Evolutionary conservation across 306 rosid genomes (phyloP), one percentile per base, ranked within the genome.

Genomic region (Benincasa hispida): DNA sequence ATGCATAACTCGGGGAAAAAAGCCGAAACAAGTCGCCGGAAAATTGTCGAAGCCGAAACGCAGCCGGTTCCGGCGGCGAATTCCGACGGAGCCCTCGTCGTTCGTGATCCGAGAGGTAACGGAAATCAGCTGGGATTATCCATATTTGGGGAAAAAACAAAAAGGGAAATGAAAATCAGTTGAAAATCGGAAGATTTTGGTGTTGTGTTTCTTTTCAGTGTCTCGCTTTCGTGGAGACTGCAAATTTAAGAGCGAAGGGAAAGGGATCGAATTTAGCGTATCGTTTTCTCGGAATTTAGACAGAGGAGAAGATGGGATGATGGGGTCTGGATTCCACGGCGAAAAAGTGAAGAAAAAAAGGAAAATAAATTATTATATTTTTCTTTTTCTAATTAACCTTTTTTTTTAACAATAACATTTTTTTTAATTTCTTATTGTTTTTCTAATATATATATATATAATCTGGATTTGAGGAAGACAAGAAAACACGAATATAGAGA

Each of bases 1-100:
- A 87, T 95, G 97, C 98, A 95, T 92, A 83, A 69, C 78, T 75
- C 66, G 60, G 60, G 48, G 63, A 59, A n/a, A 66, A 7, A 59
- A 80, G 8, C 47, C 47, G 24, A 72, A 50, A 72, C 17, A 12
- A 18, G 3, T 9, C 39, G 59, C 76, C 45, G 61, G 37, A n/a
- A 35, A 75, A 12, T 55, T 22, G 7, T 35, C 45, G 32, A 68
- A 53, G 48, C 50, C 37, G 62, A 73, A 73, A 30, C 56, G 62
- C 62, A 0, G 19, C 55, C 63, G 77, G 28, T 74, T 74, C 63
- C 77, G 62, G 28, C 50, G 48, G 45, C 21, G 50, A 53, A 1
- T n/a, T 32, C 62, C 45, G 63, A 21, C 59, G 10, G 63, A 47
- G 19, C 19, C 25, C 60, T 50, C 72, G 72, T 51, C 59, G 62